Percentiles rank a stretch among this genome's conserved stretches.
phyloP scores from a whole-genome alignment of 495 filamentous ascomycete genomes.

The Neurospora sp. region DNA sequence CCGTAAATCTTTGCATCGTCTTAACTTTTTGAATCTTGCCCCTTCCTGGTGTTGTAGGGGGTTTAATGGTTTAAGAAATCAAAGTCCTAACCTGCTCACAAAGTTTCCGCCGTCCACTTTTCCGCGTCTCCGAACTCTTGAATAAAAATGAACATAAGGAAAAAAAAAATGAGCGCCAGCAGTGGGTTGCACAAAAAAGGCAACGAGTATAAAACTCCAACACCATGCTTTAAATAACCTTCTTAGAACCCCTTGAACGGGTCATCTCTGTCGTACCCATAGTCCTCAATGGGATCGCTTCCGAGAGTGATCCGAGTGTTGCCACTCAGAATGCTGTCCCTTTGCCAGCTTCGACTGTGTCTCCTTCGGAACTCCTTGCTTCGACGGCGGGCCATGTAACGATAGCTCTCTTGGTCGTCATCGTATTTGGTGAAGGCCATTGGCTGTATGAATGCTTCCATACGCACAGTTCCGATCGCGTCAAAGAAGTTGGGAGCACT shows the following conservation, averaged over 20 bases:
- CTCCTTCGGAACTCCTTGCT: conserved; percentile 41
- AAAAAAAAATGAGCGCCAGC: background rate
- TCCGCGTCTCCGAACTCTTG: background rate
- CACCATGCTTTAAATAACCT: background rate
- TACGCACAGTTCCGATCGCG: conserved; percentile 81
- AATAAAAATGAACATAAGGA: background rate
- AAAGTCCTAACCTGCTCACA: background rate
- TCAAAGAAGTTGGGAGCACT: conserved; percentile 53
- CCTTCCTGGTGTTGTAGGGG: background rate
- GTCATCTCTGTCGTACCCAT: conserved; percentile 33
- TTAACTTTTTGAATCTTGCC: background rate
- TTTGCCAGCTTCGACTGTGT: conserved; percentile 40
- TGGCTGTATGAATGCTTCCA: conserved; percentile 87
- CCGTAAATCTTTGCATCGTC: background rate
- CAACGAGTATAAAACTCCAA: background rate
- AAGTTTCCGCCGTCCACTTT: background rate
- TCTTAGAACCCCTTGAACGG: conserved; percentile 39
- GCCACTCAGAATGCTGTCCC: conserved; percentile 38
- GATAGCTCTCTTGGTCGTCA: conserved; percentile 39
- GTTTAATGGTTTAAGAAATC: background rate
- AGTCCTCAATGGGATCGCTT: conserved; percentile 33
- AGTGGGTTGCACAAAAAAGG: background rate
- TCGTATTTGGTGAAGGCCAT: conserved; percentile 33
- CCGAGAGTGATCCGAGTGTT: conserved; percentile 26
- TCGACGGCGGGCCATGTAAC: conserved; percentile 27